Conservation (phyloP, 2,329 filamentous ascomycete genomes). For the Colletotrichum tanaceti region DNA sequence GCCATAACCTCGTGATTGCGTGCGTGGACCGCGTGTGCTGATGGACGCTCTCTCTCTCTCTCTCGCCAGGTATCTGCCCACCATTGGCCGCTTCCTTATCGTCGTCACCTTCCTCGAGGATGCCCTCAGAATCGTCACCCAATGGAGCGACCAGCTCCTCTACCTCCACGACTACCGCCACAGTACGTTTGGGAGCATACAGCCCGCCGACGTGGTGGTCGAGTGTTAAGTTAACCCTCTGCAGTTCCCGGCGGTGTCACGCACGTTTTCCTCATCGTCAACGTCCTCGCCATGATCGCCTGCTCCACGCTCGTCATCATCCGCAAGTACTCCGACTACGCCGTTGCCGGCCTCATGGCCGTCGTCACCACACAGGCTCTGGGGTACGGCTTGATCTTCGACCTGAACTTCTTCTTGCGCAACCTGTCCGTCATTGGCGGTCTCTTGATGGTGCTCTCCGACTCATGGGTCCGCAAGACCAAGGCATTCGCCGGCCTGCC, state of each 20-base stretch:
- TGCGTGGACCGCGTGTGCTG: slow-evolving; percentile 39
- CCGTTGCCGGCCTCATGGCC: slow-evolving; percentile 87
- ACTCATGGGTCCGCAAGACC: slow-evolving; percentile 97
- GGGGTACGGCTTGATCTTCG: slow-evolving; percentile 97
- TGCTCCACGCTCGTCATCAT: slow-evolving; percentile 90
- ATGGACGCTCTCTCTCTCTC: slow-evolving; percentile 44
- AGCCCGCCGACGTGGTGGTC: background rate
- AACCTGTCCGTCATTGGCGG: slow-evolving; percentile 98
- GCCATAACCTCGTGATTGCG: slow-evolving; percentile 19
- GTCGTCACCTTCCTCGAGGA: slow-evolving; percentile 99
- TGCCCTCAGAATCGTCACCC: slow-evolving; percentile 93
- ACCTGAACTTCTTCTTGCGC: slow-evolving; percentile 99
- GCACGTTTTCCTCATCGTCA: slow-evolving; percentile 90
- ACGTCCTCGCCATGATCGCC: slow-evolving; percentile 86
- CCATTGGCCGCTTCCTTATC: slow-evolving; percentile 96
- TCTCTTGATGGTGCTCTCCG: slow-evolving; percentile 96
- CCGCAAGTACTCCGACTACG: slow-evolving; percentile 93
- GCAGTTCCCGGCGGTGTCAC: slow-evolving; percentile 88
- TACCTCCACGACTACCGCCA: slow-evolving; percentile 93
- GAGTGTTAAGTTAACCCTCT: slow-evolving; percentile 37
- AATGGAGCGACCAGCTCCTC: slow-evolving; percentile 94
- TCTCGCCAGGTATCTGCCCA: slow-evolving; percentile 82
- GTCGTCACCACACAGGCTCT: slow-evolving; percentile 95
- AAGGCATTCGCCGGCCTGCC: slow-evolving; percentile 96
- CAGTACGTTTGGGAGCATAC: slow-evolving; percentile 71